A percentile compares a stretch with the other conserved stretches of the same genome.
These are phyloP conservation scores for Aquilaria agallochum DNA, from an alignment of 441 rosid species.

Conservation along the genomic window DNA sequence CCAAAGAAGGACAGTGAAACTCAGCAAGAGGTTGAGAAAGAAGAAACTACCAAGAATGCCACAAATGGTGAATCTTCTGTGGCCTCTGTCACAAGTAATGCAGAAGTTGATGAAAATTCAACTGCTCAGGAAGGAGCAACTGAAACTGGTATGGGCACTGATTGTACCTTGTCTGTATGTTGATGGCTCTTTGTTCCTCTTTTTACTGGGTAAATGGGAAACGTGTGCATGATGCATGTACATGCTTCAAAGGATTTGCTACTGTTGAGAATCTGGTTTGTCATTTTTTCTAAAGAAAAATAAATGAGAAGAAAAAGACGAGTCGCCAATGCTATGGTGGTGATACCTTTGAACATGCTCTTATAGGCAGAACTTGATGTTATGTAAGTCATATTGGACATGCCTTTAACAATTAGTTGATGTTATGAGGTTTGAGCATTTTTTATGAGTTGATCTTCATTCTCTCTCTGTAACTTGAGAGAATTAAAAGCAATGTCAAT, in stretches of 20 bases:
- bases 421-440: too few species aligned
- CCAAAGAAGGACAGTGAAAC: constrained; percentile 58
- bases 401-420: too few species aligned
- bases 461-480: too few species aligned
- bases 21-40: constrained; percentile 35
- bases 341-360: too few species aligned
- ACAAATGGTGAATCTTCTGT: constrained; percentile 40
- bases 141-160: constrained; percentile 36
- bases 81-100: constrained; percentile 42
- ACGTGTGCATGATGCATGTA: not conserved
- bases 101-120: constrained; percentile 47
- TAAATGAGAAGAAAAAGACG: too few species aligned
- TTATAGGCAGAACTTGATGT: too few species aligned
- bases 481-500: too few species aligned
- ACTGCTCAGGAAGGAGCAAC: constrained; percentile 38
- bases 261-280: not conserved
- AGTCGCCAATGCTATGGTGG: too few species aligned
- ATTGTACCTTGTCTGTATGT: not conserved
- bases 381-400: too few species aligned
- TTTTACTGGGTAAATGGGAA: not conserved
- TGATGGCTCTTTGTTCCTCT: not conserved
- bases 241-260: not conserved
- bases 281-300: too few species aligned
- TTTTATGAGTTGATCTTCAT: too few species aligned
- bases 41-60: constrained; percentile 34